Evolutionary conservation across 2,329 filamentous ascomycete genomes (phyloP), one percentile per base, ranked within the genome.

Genomic region (Thelonectria blattea): DNA sequence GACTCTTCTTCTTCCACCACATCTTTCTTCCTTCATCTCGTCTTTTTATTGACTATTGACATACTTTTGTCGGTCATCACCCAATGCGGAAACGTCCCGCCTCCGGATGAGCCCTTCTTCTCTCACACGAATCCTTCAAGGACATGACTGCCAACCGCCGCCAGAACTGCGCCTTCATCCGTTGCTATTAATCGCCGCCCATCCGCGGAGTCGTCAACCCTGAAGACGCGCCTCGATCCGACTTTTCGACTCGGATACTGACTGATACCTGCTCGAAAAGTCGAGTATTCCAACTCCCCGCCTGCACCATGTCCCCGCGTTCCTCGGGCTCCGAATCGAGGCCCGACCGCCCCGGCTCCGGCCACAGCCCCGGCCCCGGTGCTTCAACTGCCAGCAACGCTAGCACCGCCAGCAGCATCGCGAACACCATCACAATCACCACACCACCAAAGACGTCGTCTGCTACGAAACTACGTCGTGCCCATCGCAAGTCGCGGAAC

Each of bases 401-500:
- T 42, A 52, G 61, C 57, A 48, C 49, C 47, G 24, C 52, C 50
- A 48, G 45, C 50, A 60, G 32, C 50, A 49, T 49, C 15, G 45
- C 43, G 24, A 54, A 42, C 50, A 41, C 61, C 24, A 45, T 56
- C n/a, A 62, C 66, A 45, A 62, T 65, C 24, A 56, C 54, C 9
- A 50, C 54, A 24, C 54, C 47, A 9, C 46, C 54, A 42, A 56
- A 51, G 54, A 45, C 54, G 37, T 39, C 46, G 49, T 50, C 46
- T 9, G 62, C 54, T 30, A 56, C 47, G 3, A 76, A 77, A 63
- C 70, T 72, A 14, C 72, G 76, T 17, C 74, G 76, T 37, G 70
- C 75, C 5, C 76, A 78, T 66, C 73, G 73, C 47, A 79, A 79
- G 62, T 79, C 76, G n/a, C 71, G 76, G 18, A 77, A 76, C 50